phyloP scores from a whole-genome alignment of 1,284 basidiomycete species.

The Omphalotus olearius region DNA sequence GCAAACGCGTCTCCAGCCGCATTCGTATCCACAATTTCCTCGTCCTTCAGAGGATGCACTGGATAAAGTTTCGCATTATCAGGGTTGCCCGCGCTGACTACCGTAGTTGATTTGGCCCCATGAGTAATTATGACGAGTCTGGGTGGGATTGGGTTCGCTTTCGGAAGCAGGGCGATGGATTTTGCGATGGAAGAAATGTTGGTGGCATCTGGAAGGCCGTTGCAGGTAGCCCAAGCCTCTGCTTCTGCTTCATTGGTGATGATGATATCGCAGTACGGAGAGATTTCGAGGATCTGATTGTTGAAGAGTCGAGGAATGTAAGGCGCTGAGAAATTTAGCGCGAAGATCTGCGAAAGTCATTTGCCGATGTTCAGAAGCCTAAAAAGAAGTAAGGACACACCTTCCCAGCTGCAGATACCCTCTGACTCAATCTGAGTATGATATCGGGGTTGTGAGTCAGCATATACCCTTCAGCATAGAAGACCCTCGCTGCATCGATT shows the following conservation, averaged over 20 bases:
- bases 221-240: slow-evolving; percentile 63
- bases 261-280: slow-evolving; percentile 70
- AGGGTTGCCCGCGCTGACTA: slow-evolving; percentile 54
- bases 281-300: slow-evolving; percentile 60
- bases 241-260: slow-evolving; percentile 87
- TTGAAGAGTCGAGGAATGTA: slow-evolving; percentile 87
- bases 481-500: slow-evolving; percentile 80
- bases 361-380: slow-evolving; percentile 41
- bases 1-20: slow-evolving; percentile 87
- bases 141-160: slow-evolving; percentile 53
- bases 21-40: slow-evolving; percentile 83
- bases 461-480: slow-evolving; percentile 98
- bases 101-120: slow-evolving; percentile 67
- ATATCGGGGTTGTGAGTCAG: slow-evolving; percentile 87
- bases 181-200: slow-evolving; percentile 55
- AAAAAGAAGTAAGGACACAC: slow-evolving; percentile 32
- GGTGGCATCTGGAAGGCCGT: slow-evolving; percentile 35
- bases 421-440: slow-evolving; percentile 75
- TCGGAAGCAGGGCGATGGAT: slow-evolving; percentile 53
- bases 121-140: slow-evolving; percentile 81
- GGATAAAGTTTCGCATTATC: slow-evolving; percentile 42
- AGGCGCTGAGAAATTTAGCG: slow-evolving; percentile 82
- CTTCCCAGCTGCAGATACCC: slow-evolving; percentile 78
- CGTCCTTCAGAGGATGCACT: slow-evolving; percentile 50
- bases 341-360: slow-evolving; percentile 48